Conservation (phyloP, 2,329 filamentous ascomycete genomes). For the Davidsoniella australis region DNA sequence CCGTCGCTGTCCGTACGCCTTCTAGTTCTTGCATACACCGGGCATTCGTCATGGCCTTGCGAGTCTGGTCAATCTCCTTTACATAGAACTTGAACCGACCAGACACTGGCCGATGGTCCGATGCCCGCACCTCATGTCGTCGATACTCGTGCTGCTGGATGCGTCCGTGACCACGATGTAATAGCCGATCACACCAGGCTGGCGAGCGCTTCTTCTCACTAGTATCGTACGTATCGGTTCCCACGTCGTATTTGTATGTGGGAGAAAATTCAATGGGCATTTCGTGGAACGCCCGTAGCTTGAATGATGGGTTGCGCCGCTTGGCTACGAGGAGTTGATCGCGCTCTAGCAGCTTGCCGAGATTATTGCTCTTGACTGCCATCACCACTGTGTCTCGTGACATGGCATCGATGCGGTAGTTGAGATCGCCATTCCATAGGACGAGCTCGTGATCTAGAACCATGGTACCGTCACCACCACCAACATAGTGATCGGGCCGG, state of each 20-base stretch:
- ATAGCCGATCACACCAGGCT: slow-evolving; percentile 86
- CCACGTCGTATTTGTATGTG: slow-evolving; percentile 97
- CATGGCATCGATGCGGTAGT: slow-evolving; percentile 97
- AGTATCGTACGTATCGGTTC: slow-evolving; percentile 82
- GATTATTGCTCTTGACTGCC: slow-evolving; percentile 64
- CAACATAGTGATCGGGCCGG: slow-evolving; percentile 63
- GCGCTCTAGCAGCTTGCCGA: slow-evolving; percentile 73
- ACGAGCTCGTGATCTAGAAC: slow-evolving; percentile 97
- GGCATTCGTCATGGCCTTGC: slow-evolving; percentile 51
- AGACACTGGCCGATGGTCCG: slow-evolving; percentile 85
- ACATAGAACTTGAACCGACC: slow-evolving; percentile 67
- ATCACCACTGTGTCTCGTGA: slow-evolving; percentile 82
- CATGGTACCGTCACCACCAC: slow-evolving; percentile 89
- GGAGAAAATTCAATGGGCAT: slow-evolving; percentile 80
- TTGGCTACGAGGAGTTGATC: slow-evolving; percentile 84
- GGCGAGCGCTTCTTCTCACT: slow-evolving; percentile 89
- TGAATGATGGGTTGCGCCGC: slow-evolving; percentile 77
- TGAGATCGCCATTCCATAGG: slow-evolving; percentile 86
- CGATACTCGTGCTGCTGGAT: slow-evolving; percentile 79
- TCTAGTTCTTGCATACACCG: slow-evolving; percentile 60
- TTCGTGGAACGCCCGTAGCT: slow-evolving; percentile 79
- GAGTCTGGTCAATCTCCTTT: slow-evolving; percentile 59
- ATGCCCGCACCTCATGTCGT: slow-evolving; percentile 76
- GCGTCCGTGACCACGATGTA: slow-evolving; percentile 68
- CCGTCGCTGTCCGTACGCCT: slow-evolving; percentile 49